These are phyloP conservation scores for Leishmania tarentolae DNA, from an alignment of 208 protist species.

Conservation along the genomic window DNA sequence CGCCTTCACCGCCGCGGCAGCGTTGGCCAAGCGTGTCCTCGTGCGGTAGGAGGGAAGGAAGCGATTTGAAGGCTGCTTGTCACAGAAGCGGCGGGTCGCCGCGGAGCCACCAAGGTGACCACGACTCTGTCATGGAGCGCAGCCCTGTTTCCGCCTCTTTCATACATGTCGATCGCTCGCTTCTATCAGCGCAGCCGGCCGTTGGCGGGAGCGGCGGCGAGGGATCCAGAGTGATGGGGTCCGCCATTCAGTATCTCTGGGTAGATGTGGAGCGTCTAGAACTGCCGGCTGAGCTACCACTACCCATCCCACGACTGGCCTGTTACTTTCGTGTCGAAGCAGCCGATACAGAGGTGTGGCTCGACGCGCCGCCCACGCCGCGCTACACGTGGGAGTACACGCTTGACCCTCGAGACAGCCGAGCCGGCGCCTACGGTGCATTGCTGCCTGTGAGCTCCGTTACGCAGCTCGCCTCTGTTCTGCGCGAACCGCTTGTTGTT, in stretches of 20 bases:
- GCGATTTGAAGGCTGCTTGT: background rate
- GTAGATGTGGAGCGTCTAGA: slow-evolving; percentile 70
- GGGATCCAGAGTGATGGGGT: background rate
- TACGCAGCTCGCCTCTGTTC: slow-evolving; percentile 42
- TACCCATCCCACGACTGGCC: slow-evolving; percentile 66
- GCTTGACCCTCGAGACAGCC: slow-evolving; percentile 23
- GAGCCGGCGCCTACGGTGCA: slow-evolving; percentile 27
- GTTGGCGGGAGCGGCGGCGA: background rate
- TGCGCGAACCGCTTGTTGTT: slow-evolving; percentile 78
- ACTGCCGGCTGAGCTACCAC: slow-evolving; percentile 49
- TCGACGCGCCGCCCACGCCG: slow-evolving; percentile 62
- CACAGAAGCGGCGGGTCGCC: background rate
- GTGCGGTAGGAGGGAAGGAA: slow-evolving; percentile 1
- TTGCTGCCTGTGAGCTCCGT: slow-evolving; percentile 46
- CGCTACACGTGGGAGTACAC: slow-evolving; percentile 70
- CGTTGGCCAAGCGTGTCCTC: slow-evolving; percentile 4
- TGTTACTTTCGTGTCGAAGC: slow-evolving; percentile 71
- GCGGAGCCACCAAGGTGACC: background rate
- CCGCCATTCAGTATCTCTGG: slow-evolving; percentile 16
- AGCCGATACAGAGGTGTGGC: slow-evolving; percentile 57
- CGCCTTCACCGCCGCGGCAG: slow-evolving; percentile 25
- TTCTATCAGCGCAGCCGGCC: slow-evolving; percentile 11
- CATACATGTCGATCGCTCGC: slow-evolving; percentile 30
- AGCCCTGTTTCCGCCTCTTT: slow-evolving; percentile 18
- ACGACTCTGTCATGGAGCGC: slow-evolving; percentile 1